Base-by-base conservation (phyloP, 2,329 filamentous ascomycete genomes). In the Botrytis elliptica region DNA sequence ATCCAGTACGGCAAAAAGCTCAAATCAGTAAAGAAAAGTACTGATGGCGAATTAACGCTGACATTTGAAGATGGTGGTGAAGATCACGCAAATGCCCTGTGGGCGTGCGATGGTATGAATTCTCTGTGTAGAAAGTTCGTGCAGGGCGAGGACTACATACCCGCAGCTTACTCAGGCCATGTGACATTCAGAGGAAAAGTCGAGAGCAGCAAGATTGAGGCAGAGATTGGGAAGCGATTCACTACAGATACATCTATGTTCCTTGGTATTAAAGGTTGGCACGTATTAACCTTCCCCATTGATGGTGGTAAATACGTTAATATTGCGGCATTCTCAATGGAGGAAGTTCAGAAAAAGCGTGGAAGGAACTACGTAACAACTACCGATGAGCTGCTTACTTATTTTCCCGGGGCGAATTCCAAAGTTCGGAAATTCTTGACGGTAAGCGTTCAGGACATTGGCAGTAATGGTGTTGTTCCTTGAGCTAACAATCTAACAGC, bases 81-180 rank as follows among this genome's bases (percentile, higher is more conserved):
- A 36, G 65, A 72, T 38, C 29, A 55, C 25, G 70, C 68, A 38
- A 65, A 68, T 70, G 74, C 73, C 3, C 22, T 75, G 29, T 75
- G 69, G 73, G 70, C 69, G 5, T 75, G 72, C 49, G 74, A 75
- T 72, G 74, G 74, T 25, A 75, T 75, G 74, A 74, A 75, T 42
- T 72, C 70, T 42, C 36, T 75, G 52, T 64, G 70, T 29, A 71
- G 74, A 29, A 59, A 75, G 33, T 36, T 74, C 22, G 69, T 75
- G 9, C 72, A 75, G 71, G 74, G 69, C 22, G 38, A 70, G 29
- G 44, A 70, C n/a, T 70, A 74, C 65, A 65, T 72, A 42, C 57
- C 72, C 12, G 64, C 72, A 7, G 63, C 36, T 49, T 74, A 75
- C 71, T 74, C 74, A 36, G 60, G 46, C 44, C 70, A 71, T 71